phyloP scores from a whole-genome alignment of 78 protist species.

The Tieghemostelium lacteum region DNA sequence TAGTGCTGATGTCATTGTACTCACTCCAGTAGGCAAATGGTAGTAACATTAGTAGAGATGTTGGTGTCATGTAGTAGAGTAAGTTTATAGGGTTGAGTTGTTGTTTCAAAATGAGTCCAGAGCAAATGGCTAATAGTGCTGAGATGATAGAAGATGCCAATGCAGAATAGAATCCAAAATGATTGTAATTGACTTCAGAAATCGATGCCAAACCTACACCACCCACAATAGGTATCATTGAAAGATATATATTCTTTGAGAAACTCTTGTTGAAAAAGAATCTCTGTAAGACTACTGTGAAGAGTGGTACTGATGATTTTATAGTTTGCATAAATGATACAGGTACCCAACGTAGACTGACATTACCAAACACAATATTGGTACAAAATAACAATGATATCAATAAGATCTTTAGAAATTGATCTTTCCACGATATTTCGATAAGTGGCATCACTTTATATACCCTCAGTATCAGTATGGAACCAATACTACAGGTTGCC shows the following conservation, averaged over 20 bases:
- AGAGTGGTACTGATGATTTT: conserved; percentile 56
- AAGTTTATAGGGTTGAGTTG: conserved; percentile 64
- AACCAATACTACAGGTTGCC: conserved; percentile 49
- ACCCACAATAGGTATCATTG: conserved; percentile 81
- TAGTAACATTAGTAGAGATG: background rate
- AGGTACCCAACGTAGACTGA: conserved; percentile 64
- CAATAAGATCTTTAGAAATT: conserved; percentile 26
- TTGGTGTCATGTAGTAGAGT: conserved; percentile 67
- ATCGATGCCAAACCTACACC: conserved; percentile 70
- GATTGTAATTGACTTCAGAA: conserved; percentile 58
- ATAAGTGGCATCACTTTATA: conserved; percentile 49
- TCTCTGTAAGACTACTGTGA: conserved; percentile 27
- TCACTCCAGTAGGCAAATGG: conserved; percentile 18
- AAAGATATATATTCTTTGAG: conserved; percentile 30
- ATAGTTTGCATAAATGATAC: conserved; percentile 79
- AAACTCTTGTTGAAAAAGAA: conserved; percentile 21
- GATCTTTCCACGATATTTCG: conserved; percentile 8
- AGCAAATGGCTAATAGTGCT: conserved; percentile 40
- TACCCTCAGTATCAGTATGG: conserved; percentile 7
- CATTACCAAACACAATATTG: conserved; percentile 71
- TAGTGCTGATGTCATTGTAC: background rate
- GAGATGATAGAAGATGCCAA: conserved; percentile 23
- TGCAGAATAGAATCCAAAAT: conserved; percentile 54
- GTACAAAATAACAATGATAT: conserved; percentile 27
- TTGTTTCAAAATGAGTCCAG: conserved; percentile 3